Evolutionary conservation across 1,139 yeast species (phyloP).

Genomic region (Kodamaea sp.): DNA sequence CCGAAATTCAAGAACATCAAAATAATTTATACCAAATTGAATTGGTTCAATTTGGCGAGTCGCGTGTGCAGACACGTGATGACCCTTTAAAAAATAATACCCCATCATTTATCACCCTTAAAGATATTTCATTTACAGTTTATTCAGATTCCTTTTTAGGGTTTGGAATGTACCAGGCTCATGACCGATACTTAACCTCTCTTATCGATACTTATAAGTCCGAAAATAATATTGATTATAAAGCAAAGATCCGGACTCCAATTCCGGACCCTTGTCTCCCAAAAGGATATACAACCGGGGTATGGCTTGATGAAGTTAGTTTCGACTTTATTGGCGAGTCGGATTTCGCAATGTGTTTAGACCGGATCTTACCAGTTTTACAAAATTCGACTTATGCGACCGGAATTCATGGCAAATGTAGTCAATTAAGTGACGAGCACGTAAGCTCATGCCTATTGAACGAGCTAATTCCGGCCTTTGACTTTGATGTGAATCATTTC

Average conservation of each 20-base stretch:
- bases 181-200: constrained; percentile 42
- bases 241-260: constrained; percentile 22
- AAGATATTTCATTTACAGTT: constrained; percentile 43
- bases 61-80: not conserved
- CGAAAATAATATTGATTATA: constrained; percentile 10
- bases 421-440: constrained; percentile 27
- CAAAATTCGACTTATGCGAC: constrained; percentile 28
- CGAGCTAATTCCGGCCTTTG: constrained; percentile 62
- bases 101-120: constrained; percentile 2
- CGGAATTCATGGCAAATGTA: constrained; percentile 21
- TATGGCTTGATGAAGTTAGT: constrained; percentile 21
- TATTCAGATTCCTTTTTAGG: constrained; percentile 76
- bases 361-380: constrained; percentile 52
- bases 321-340: constrained; percentile 56
- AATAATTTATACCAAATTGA: constrained; percentile 53
- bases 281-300: constrained; percentile 30
- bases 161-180: constrained; percentile 72
- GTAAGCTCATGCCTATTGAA: constrained; percentile 49
- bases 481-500: constrained; percentile 63
- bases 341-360: constrained; percentile 53
- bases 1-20: constrained; percentile 52
- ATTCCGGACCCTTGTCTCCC: constrained; percentile 65
- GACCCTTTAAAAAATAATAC: not conserved
- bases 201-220: constrained; percentile 21
- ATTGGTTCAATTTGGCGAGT: constrained; percentile 35